Base-by-base conservation (phyloP, 345 rosid species). In the Anastatica hierochuntica region DNA sequence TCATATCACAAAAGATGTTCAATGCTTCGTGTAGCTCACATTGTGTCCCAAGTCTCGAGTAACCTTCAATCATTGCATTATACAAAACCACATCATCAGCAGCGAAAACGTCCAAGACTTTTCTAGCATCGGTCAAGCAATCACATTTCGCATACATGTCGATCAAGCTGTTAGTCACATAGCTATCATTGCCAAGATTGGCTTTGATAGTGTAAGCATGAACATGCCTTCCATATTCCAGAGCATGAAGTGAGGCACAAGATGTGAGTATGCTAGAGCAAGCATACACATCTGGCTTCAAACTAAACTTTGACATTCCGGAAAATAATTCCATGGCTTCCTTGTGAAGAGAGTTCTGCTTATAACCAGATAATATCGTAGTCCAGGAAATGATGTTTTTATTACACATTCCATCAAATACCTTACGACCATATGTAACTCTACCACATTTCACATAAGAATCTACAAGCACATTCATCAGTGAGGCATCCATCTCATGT, bases 1-100 rank as follows among this genome's bases (percentile, higher is more conserved):
- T 80, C 90, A 84, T 82, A 41, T 68, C 60, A 52, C 33, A 58
- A 66, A 88, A 84, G 46, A 84, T 63, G 67, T 67, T 62, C 49
- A 88, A 29, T 16, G 76, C 79, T 53, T 88, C 85, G 13, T 33
- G 50, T 10, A 76, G 76, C 51, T 71, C 73, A 50, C 46, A 21
- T 35, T 65, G 26, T 14, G 70, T 65, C 53, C 71, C 85, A 21
- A 65, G 56, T 36, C 80, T 74, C 34, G 94, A 76, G 72, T 80
- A 88, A 52, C 96, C 96, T 77, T 82, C 82, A 16, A 88, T 82
- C 59, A 88, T 69, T 37, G 88, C 78, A 73, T 84, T 88, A 31
- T 71, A 88, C 14, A 77, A 78, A 47, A 88, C 68, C 55, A 74
- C 78, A 57, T 73, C 78, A 51, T 41, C 74, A 53, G 55, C 58